Base-by-base conservation (phyloP, 495 filamentous ascomycete genomes). In the Podospora tetraspora region DNA sequence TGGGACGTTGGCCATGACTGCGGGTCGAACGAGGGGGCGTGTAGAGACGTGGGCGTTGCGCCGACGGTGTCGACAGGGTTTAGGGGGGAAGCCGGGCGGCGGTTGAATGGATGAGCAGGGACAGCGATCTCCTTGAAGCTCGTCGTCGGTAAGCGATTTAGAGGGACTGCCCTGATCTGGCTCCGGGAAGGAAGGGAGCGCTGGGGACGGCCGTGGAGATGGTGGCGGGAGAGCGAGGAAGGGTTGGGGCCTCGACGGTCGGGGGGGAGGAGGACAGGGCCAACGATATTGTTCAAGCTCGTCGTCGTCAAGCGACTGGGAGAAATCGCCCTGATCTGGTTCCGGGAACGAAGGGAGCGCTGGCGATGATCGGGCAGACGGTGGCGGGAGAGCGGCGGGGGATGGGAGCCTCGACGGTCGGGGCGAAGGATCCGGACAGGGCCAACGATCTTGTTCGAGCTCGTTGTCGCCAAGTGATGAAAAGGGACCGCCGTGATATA, bases 1-100 rank as follows among this genome's bases (percentile, higher is more conserved):
- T 27, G 94, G 94, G 71, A 77, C 69, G 57, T 43, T 76, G 56
- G 74, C 63, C 78, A 80, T 80, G 56, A 34, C 73, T 30, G 24
- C 29, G 21, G 58, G 43, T n/a, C n/a, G 59, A 13, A 37, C 32
- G 12, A 12, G 67, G 62, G 37, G 61, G 34, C 13, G 34, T 16
- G 13, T 16, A 43, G 34, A 43, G 34, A 3, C 3, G 13, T 5
- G 34, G 34, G 34, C 34, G 13, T 16, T 5, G 13, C 34, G 34
- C 34, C 13, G 13, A 16, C 13, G 3, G 34, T n/a, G 43, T 19
- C 0, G 16, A n/a, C 43, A 21, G 43, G 16, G 43, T n/a, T n/a
- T 52, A 5, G 16, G 43, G 19, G 43, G 43, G 5, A n/a, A n/a
- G 19, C 43, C 43, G 43, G 1, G 13, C 37, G 37, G 37, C 13